Evolutionary conservation across 1,284 basidiomycete species (phyloP).

Genomic region (Microbotryum saponariae): DNA sequence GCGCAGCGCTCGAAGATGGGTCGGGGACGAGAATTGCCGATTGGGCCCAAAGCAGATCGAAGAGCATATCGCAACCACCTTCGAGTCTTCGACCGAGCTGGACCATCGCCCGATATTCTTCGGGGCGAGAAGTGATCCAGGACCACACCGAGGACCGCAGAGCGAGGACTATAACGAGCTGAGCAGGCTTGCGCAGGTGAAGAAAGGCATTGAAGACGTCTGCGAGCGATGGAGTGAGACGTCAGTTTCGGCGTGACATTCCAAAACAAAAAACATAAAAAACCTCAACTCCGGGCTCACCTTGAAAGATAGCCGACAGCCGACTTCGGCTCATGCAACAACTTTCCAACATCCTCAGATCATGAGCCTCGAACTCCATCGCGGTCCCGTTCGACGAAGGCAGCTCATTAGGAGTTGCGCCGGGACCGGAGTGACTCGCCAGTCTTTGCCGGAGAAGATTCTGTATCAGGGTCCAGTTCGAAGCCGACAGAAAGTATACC

Average conservation of each 20-base stretch:
- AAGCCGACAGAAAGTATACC: constrained; percentile 78
- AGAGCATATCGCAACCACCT: constrained; percentile 39
- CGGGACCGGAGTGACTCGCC: neutral
- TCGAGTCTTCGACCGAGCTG: constrained; percentile 41
- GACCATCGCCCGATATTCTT: constrained; percentile 69
- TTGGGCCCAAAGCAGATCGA: constrained; percentile 38
- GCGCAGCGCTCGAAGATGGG: too few relatives aligned
- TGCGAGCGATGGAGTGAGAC: constrained; percentile 35
- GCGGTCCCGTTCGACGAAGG: constrained; percentile 37
- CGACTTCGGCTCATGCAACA: constrained; percentile 59
- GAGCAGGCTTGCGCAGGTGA: constrained; percentile 69
- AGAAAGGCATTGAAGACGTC: constrained; percentile 77
- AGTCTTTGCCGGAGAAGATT: constrained; percentile 32
- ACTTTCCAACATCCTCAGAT: constrained; percentile 65
- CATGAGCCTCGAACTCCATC: constrained; percentile 54
- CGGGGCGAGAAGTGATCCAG: constrained; percentile 76
- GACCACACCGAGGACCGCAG: constrained; percentile 81
- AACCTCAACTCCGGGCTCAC: constrained; percentile 39
- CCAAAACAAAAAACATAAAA: too few relatives aligned
- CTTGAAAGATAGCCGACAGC: constrained; percentile 59
- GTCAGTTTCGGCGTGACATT: neutral
- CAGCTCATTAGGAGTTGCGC: neutral
- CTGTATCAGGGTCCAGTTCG: constrained; percentile 79
- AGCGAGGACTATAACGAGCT: constrained; percentile 62
- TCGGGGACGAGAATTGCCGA: constrained; percentile 25